Evolutionary conservation across 2,329 filamentous ascomycete species (phyloP).

Genomic region (Cryphonectria carpinicola): DNA sequence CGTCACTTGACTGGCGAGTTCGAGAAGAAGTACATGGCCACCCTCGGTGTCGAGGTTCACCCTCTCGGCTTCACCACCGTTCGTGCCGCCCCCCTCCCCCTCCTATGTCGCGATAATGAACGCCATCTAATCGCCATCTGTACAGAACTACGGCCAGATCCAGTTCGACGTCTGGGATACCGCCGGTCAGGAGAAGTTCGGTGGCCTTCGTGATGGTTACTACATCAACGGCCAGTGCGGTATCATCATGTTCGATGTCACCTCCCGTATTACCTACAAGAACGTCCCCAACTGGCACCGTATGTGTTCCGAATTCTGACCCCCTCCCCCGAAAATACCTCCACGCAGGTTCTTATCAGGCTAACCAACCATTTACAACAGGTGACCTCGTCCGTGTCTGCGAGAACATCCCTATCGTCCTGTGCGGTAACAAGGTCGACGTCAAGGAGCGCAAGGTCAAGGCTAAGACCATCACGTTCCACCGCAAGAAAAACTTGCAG

Average conservation of each 20-base stretch:
- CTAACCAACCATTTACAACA: constrained; percentile 42
- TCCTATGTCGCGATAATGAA: constrained; percentile 32
- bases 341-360: not conserved
- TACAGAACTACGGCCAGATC: constrained; percentile 88
- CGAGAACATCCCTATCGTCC: constrained; percentile 98
- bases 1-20: constrained; percentile 99
- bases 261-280: constrained; percentile 99
- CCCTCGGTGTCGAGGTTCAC: constrained; percentile 98
- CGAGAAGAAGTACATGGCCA: constrained; percentile 99
- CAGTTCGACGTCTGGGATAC: constrained; percentile 99
- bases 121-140: constrained; percentile 23
- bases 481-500: constrained; percentile 99
- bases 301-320: constrained; percentile 57
- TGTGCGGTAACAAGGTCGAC: constrained; percentile 99
- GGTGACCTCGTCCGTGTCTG: constrained; percentile 98
- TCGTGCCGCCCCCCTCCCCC: constrained; percentile 50
- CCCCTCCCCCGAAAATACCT: too few relatives aligned
- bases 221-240: constrained; percentile 99
- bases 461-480: constrained; percentile 99
- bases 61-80: constrained; percentile 97
- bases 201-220: constrained; percentile 98
- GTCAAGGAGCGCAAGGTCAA: constrained; percentile 99
- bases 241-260: constrained; percentile 99
- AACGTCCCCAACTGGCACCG: constrained; percentile 99
- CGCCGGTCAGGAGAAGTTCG: constrained; percentile 98